phyloP scores from a whole-genome alignment of 1,284 basidiomycete species.

The Pseudozyma hubeiensis region DNA sequence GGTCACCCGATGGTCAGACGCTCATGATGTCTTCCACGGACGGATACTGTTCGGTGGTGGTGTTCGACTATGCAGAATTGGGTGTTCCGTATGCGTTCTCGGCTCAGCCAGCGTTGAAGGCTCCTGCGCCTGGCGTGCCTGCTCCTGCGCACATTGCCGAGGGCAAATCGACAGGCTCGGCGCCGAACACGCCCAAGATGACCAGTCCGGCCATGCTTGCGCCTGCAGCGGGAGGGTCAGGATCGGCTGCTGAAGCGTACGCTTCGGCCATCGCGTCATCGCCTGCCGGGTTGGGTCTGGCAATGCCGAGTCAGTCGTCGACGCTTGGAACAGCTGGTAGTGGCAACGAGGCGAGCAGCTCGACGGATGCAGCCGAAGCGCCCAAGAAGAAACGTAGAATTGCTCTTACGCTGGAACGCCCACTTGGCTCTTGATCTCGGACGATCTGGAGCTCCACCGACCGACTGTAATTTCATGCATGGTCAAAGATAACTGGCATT shows the following conservation, averaged over 20 bases:
- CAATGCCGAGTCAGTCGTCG: conserved; percentile 12
- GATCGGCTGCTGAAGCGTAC: conserved; percentile 38
- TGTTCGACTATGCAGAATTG: conserved; percentile 83
- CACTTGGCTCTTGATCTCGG: conserved; percentile 44
- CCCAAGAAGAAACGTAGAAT: conserved; percentile 91
- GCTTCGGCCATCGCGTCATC: conserved; percentile 17
- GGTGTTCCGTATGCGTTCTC: conserved; percentile 73
- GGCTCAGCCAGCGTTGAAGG: conserved; percentile 54
- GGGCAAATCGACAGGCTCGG: conserved; percentile 26
- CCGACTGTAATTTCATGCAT: no score
- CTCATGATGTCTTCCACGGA: conserved; percentile 92
- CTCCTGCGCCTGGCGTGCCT: conserved; percentile 29
- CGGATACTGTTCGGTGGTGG: conserved; percentile 94
- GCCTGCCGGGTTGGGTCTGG: conserved; percentile 57
- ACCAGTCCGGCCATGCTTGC: conserved; percentile 24
- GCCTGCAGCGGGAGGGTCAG: conserved; percentile 18
- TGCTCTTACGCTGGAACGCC: conserved; percentile 75
- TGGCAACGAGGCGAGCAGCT: conserved; percentile 36
- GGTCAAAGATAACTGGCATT: no score
- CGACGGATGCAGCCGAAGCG: conserved; percentile 70
- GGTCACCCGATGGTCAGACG: conserved; percentile 95
- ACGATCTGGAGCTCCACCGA: neutral
- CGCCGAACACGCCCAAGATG: conserved; percentile 37
- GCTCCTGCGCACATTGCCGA: conserved; percentile 35
- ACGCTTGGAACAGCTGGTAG: neutral